phyloP scores from a whole-genome alignment of 192 early-diverging fungal genomes.

The Glomus cerebriforme region DNA sequence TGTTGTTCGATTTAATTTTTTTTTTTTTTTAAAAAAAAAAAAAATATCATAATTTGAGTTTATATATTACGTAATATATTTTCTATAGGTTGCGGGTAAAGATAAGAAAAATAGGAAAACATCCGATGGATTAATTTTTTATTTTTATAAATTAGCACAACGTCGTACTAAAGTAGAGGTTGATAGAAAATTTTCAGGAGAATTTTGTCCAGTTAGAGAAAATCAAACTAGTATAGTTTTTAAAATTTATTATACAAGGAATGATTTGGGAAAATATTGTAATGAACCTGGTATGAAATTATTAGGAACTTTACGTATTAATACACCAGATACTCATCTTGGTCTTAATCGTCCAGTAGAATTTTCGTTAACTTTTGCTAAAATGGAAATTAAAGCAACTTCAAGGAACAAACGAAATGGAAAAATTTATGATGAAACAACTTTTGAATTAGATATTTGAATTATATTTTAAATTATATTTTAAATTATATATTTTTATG shows the following conservation, averaged over 20 bases:
- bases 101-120: background rate
- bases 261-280: background rate
- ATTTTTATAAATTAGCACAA: background rate
- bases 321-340: constrained; percentile 1
- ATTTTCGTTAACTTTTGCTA: constrained; percentile 24
- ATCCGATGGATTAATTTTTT: constrained; percentile 10
- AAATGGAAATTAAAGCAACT: constrained; percentile 14
- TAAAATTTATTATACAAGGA: constrained; percentile 20
- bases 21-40: no score
- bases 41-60: no score
- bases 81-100: background rate
- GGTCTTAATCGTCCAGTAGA: constrained; percentile 9
- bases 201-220: background rate
- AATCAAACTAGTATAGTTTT: constrained; percentile 7
- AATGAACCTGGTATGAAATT: constrained; percentile 18
- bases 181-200: background rate
- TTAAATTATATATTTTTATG: no score
- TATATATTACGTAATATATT: no score
- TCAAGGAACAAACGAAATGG: constrained; percentile 8
- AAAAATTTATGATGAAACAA: background rate
- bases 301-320: constrained; percentile 8
- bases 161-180: constrained; percentile 5
- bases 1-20: no score
- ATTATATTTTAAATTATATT: no score
- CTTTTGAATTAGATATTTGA: background rate